Percentiles rank a stretch among this genome's conserved stretches.
Conservation (phyloP, 352 stramenopile species). For the Phytophthora pisi region DNA sequence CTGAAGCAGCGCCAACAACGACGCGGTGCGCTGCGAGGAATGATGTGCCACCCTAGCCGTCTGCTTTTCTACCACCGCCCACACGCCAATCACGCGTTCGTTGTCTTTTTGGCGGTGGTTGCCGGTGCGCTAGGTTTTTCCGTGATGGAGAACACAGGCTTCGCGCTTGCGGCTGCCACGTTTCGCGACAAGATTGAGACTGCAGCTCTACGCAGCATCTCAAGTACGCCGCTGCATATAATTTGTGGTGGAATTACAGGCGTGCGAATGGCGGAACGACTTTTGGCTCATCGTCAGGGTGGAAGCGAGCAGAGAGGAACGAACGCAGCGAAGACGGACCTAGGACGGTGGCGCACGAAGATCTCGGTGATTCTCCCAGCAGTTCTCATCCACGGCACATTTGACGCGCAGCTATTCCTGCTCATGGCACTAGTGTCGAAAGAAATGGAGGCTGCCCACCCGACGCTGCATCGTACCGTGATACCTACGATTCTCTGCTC, state of each 20-base stretch:
- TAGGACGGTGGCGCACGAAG: conserved; percentile 46
- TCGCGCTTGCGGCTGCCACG: conserved; percentile 42
- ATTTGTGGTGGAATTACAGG: conserved; percentile 70
- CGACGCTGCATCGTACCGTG: conserved; percentile 43
- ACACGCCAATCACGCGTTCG: conserved; percentile 58
- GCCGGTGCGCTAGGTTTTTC: conserved; percentile 65
- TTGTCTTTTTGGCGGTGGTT: conserved; percentile 63
- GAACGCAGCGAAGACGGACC: conserved; percentile 21
- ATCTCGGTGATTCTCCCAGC: conserved; percentile 44
- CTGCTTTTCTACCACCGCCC: conserved; percentile 50
- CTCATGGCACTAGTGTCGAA: conserved; percentile 48
- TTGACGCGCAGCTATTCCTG: conserved; percentile 67
- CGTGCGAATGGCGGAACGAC: conserved; percentile 54
- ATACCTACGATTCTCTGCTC: conserved; percentile 38
- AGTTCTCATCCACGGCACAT: conserved; percentile 62
- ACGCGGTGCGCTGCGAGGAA: conserved; percentile 34
- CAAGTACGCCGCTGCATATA: conserved; percentile 64
- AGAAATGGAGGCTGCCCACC: conserved; percentile 36
- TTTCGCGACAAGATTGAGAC: conserved; percentile 43
- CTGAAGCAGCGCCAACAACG: conserved; percentile 34
- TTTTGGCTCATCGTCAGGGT: conserved; percentile 33
- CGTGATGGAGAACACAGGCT: conserved; percentile 63
- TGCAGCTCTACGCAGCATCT: conserved; percentile 45
- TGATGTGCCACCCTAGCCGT: conserved; percentile 56
- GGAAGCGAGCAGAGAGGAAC: conserved; percentile 17